Percentiles rank a stretch among this genome's conserved stretches.
These are phyloP conservation scores for Begonia fuchsioides DNA, from an alignment of 306 rosid species.

Conservation along the genomic window DNA sequence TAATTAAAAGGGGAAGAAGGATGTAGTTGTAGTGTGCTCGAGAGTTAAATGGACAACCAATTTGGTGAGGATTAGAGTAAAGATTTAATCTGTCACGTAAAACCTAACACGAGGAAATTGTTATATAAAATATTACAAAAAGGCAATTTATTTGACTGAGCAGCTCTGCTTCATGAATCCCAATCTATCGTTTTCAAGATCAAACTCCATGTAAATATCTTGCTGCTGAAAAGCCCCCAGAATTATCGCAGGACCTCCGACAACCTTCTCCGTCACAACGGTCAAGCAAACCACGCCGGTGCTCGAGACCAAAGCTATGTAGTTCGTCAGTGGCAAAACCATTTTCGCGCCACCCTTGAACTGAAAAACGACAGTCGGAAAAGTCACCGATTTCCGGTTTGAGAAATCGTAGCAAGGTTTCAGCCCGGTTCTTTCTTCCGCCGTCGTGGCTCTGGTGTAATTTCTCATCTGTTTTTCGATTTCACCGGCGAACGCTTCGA, in stretches of 20 bases:
- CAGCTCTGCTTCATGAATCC: neutral
- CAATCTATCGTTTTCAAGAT: neutral
- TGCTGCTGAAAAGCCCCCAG: neutral
- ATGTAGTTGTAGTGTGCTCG: too few relatives aligned
- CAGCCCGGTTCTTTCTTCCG: neutral
- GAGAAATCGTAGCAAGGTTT: neutral
- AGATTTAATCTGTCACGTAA: too few relatives aligned
- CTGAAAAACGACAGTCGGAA: neutral
- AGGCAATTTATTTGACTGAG: too few relatives aligned
- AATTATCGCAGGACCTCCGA: neutral
- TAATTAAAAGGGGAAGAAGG: too few relatives aligned
- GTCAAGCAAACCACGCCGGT: neutral
- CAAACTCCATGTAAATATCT: neutral
- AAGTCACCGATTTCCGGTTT: neutral
- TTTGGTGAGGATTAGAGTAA: too few relatives aligned
- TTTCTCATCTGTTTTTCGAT: neutral
- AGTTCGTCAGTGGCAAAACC: neutral
- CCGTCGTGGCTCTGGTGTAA: too few relatives aligned
- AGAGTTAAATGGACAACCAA: too few relatives aligned
- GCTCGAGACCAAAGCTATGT: neutral
- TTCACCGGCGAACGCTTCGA: neutral
- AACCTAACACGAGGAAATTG: too few relatives aligned
- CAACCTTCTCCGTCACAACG: neutral
- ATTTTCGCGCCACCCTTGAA: neutral
- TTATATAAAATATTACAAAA: too few relatives aligned